Evolutionary conservation across 306 rosid genomes (phyloP).

Genomic region (Geum urbanum): DNA sequence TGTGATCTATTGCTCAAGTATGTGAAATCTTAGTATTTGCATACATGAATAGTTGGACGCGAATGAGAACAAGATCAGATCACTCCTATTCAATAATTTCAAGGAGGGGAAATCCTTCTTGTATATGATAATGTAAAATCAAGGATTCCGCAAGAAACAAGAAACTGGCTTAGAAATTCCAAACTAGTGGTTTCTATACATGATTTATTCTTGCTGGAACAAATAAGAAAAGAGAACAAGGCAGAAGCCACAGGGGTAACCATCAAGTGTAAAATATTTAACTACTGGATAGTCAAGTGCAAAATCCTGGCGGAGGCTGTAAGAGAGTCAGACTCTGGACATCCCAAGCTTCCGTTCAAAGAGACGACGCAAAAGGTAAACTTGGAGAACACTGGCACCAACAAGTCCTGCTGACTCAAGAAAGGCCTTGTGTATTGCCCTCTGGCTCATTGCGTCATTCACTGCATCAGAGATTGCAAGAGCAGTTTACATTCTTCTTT

Average conservation of each 20-base stretch:
- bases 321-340: constrained; percentile 30
- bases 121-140: neutral
- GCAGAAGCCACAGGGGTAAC: neutral
- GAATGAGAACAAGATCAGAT: neutral
- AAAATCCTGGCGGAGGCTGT: neutral
- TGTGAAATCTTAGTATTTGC: neutral
- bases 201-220: constrained; percentile 3
- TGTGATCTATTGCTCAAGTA: neutral
- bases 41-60: neutral
- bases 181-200: constrained; percentile 11
- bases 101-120: too few species aligned
- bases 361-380: constrained; percentile 59
- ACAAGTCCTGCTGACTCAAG: constrained; percentile 57
- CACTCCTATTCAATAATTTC: neutral
- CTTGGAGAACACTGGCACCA: constrained; percentile 59
- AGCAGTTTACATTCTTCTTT: neutral
- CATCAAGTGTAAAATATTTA: neutral
- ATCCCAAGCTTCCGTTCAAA: constrained; percentile 45
- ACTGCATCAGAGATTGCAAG: constrained; percentile 29
- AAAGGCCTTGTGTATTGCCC: constrained; percentile 63
- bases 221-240: neutral
- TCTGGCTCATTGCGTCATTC: constrained; percentile 49
- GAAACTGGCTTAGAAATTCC: neutral
- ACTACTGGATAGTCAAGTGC: neutral
- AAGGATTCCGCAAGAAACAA: constrained; percentile 4